A percentile compares a stretch with the other conserved stretches of the same genome.
Evolutionary conservation across 192 early-diverging fungal genomes (phyloP).

Genomic region (Coemansia sp.): DNA sequence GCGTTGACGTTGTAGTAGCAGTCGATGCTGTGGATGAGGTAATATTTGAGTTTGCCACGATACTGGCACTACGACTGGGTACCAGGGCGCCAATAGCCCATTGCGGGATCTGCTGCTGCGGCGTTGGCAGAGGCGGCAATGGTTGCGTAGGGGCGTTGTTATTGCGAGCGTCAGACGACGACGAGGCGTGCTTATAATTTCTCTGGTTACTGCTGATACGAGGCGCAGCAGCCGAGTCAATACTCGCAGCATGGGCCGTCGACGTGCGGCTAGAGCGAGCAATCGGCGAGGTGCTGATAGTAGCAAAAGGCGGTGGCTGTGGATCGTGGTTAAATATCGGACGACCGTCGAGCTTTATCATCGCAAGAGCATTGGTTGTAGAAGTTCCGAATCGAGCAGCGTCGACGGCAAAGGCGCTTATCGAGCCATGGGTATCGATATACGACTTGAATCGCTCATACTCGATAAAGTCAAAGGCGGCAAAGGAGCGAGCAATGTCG

Average conservation of each 20-base stretch:
- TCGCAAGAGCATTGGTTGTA: constrained; percentile 16
- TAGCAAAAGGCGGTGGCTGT: not conserved
- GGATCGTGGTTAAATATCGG: constrained; percentile 34
- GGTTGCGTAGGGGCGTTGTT: not conserved
- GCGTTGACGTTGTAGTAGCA: not conserved
- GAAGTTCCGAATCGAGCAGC: constrained; percentile 20
- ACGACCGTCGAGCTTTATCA: constrained; percentile 40
- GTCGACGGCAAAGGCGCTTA: constrained; percentile 38
- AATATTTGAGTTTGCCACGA: constrained; percentile 2
- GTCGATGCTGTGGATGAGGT: not conserved
- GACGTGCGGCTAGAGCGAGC: constrained; percentile 24
- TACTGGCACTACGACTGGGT: constrained; percentile 1
- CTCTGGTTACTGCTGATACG: constrained; percentile 7
- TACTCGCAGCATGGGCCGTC: constrained; percentile 8
- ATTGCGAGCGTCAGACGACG: not conserved
- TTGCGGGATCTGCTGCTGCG: not conserved
- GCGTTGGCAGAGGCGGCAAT: not conserved
- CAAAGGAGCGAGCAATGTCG: constrained; percentile 72
- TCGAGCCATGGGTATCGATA: constrained; percentile 59
- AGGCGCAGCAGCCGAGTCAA: not conserved
- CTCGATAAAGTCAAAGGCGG: constrained; percentile 80
- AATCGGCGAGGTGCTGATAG: constrained; percentile 19
- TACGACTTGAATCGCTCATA: constrained; percentile 73
- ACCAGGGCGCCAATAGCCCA: constrained; percentile 2
- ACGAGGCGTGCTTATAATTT: not conserved